Evolutionary conservation across 208 protist species (phyloP).

Genomic region (Angomonas ambiguus): DNA sequence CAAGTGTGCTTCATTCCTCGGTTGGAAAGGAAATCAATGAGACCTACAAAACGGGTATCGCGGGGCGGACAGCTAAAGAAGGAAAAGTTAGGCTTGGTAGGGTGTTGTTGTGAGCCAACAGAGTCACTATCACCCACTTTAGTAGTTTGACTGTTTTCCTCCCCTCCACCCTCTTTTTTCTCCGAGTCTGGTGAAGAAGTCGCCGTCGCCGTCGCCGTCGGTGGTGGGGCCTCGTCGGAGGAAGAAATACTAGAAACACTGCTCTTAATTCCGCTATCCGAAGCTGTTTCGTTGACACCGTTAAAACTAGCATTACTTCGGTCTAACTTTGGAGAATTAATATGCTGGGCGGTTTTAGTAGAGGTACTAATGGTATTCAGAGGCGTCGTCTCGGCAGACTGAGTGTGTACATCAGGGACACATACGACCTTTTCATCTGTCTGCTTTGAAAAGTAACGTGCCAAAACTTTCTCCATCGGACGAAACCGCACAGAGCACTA

Average conservation of each 20-base stretch:
- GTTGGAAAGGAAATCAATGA: not conserved
- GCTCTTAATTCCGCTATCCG: not conserved
- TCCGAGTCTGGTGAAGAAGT: no score
- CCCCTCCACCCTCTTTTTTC: no score
- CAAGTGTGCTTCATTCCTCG: not conserved
- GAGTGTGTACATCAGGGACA: not conserved
- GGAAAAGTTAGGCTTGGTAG: not conserved
- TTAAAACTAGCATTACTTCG: not conserved
- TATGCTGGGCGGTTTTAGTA: not conserved
- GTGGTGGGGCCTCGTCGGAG: no score
- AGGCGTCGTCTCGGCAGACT: not conserved
- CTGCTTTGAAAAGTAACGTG: not conserved
- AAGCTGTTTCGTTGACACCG: not conserved
- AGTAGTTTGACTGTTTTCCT: no score
- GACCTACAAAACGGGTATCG: not conserved
- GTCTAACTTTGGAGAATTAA: not conserved
- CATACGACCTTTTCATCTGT: not conserved
- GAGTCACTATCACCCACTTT: no score
- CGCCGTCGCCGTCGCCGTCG: no score
- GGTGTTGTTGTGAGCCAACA: no score
- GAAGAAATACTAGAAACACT: no score
- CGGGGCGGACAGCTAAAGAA: not conserved
- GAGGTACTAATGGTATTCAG: not conserved
- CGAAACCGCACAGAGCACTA: no score
- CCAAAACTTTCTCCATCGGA: constrained; percentile 7